A percentile compares a stretch with the other conserved stretches of the same genome.
These are phyloP conservation scores for Neolentinus lepideus DNA, from an alignment of 1,284 basidiomycete species.

Conservation along the genomic window DNA sequence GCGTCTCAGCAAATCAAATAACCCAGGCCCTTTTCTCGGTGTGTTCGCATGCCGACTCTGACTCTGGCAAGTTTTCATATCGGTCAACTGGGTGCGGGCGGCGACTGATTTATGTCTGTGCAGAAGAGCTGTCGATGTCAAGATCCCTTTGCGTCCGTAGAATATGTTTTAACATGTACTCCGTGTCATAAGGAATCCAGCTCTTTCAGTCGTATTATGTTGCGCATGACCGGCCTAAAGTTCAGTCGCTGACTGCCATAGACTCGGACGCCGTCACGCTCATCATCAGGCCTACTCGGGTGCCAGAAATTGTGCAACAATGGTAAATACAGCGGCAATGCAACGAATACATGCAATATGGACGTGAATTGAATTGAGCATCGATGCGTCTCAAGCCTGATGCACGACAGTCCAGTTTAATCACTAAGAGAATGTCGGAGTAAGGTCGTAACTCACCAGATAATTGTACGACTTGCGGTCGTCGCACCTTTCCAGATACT, in stretches of 20 bases:
- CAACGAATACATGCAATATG: background rate
- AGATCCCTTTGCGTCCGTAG: background rate
- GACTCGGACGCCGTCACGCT: no score
- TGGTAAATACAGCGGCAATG: background rate
- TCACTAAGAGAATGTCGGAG: background rate
- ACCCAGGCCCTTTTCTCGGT: conserved; percentile 24
- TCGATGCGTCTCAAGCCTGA: background rate
- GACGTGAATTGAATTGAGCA: background rate
- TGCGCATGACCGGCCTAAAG: background rate
- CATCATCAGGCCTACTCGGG: background rate
- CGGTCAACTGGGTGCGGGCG: background rate
- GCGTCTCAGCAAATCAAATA: conserved; percentile 26
- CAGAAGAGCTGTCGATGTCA: background rate
- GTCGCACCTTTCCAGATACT: conserved; percentile 74
- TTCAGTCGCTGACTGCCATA: background rate
- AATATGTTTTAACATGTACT: background rate
- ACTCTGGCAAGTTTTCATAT: background rate
- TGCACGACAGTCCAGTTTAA: background rate
- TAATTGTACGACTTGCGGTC: conserved; percentile 82
- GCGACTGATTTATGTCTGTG: conserved; percentile 20
- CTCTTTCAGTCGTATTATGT: background rate
- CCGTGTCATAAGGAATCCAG: background rate
- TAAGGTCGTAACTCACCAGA: conserved; percentile 31
- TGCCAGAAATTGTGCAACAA: background rate
- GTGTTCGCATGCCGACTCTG: conserved; percentile 4